Conservation (phyloP, 2,329 filamentous ascomycete genomes). For the Anisogramma anomala region DNA sequence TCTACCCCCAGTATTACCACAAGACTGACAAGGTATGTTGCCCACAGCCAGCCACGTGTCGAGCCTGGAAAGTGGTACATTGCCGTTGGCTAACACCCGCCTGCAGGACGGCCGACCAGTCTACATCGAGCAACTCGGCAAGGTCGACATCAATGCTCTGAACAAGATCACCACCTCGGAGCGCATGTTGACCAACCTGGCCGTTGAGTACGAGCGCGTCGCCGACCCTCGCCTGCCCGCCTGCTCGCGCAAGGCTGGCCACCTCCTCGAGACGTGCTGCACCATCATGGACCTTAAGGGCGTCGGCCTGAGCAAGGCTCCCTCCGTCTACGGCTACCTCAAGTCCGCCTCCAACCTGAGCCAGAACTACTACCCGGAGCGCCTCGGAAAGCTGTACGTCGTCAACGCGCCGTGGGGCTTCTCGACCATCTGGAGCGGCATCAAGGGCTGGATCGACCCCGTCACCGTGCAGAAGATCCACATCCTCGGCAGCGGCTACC, state of each 20-base stretch:
- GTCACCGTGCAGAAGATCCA: slow-evolving; percentile 96
- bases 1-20: slow-evolving; percentile 98
- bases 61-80: neutral
- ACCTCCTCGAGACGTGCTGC: slow-evolving; percentile 94
- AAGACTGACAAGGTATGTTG: slow-evolving; percentile 70
- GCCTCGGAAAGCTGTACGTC: slow-evolving; percentile 87
- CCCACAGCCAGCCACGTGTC: no score
- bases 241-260: slow-evolving; percentile 82
- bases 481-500: slow-evolving; percentile 70
- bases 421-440: slow-evolving; percentile 67
- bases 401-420: slow-evolving; percentile 99
- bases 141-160: slow-evolving; percentile 81
- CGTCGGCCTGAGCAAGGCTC: slow-evolving; percentile 70
- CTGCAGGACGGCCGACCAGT: slow-evolving; percentile 82
- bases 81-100: neutral
- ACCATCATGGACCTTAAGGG: slow-evolving; percentile 97
- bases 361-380: slow-evolving; percentile 98
- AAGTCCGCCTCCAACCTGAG: slow-evolving; percentile 76
- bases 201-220: slow-evolving; percentile 95
- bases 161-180: slow-evolving; percentile 86
- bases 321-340: slow-evolving; percentile 81
- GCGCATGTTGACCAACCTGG: slow-evolving; percentile 92
- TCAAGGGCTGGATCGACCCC: slow-evolving; percentile 92
- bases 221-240: slow-evolving; percentile 86
- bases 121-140: slow-evolving; percentile 93